phyloP scores from a whole-genome alignment of 2,329 filamentous ascomycete species.

The Onygenales sp. region DNA sequence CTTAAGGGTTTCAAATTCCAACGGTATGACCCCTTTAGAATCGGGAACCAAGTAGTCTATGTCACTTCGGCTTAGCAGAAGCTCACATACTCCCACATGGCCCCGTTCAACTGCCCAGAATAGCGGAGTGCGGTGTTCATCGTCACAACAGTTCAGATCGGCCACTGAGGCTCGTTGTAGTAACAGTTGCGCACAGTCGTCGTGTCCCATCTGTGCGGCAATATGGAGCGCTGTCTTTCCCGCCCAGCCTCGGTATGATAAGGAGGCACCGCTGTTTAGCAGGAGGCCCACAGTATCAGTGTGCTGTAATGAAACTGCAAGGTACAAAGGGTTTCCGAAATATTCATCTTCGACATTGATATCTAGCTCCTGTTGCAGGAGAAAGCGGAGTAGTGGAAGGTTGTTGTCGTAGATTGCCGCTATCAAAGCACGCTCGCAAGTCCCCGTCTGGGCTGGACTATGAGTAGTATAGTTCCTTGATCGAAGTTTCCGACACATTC shows the following conservation, averaged over 20 bases:
- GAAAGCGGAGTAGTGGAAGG: neutral
- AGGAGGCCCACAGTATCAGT: neutral
- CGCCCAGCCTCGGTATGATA: neutral
- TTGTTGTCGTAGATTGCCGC: neutral
- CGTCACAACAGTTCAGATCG: neutral
- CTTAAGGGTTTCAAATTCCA: neutral
- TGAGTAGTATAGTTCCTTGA: neutral
- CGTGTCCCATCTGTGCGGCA: neutral
- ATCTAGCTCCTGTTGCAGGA: conserved; percentile 1
- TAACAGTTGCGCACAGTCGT: neutral
- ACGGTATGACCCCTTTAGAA: neutral
- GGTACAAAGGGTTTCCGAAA: conserved; percentile 3
- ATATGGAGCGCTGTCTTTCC: neutral
- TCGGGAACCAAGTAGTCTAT: neutral
- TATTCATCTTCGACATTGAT: neutral
- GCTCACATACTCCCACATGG: neutral
- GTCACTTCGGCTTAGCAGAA: neutral
- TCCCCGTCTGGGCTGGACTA: neutral
- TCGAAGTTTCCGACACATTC: neutral
- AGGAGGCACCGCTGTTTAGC: neutral
- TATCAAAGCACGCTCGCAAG: neutral
- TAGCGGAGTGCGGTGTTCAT: neutral
- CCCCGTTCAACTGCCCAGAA: neutral
- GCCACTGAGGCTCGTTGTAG: neutral
- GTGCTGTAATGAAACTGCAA: neutral